Percentiles rank a stretch among this genome's conserved stretches.
Conservation (phyloP, 75 land plant species). For the Selaginella moellendorffii region DNA sequence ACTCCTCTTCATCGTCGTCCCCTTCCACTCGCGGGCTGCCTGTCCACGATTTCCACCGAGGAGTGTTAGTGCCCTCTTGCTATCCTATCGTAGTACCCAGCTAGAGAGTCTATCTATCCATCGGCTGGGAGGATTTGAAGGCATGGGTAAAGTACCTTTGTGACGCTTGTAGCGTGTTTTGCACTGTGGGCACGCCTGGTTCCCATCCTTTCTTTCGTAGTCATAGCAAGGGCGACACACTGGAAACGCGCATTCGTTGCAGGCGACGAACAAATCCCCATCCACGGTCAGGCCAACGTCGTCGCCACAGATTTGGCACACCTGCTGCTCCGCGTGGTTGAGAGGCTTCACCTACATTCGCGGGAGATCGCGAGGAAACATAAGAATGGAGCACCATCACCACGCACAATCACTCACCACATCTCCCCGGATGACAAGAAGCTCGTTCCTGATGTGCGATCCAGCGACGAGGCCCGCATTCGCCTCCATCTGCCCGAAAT, state of each 20-base stretch:
- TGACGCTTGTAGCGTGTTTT: constrained; percentile 65
- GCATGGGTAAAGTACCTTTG: constrained; percentile 26
- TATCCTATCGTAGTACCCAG: background rate
- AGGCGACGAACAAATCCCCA: constrained; percentile 19
- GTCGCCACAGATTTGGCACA: constrained; percentile 20
- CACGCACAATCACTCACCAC: constrained; percentile 12
- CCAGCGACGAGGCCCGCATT: constrained; percentile 80
- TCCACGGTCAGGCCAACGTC: constrained; percentile 11
- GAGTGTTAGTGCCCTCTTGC: too few species aligned
- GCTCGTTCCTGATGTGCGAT: constrained; percentile 79
- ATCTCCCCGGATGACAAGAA: constrained; percentile 62
- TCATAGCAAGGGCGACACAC: constrained; percentile 22
- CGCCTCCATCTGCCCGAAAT: constrained; percentile 40
- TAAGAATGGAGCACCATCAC: background rate
- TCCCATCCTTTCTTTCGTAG: constrained; percentile 20
- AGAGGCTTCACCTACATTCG: constrained; percentile 5
- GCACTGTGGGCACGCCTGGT: constrained; percentile 46
- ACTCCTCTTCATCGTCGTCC: constrained; percentile 49
- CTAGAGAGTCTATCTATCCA: background rate
- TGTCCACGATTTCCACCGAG: constrained; percentile 12
- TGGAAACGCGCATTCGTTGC: constrained; percentile 19
- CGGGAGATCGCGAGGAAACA: background rate
- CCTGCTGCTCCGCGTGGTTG: constrained; percentile 1
- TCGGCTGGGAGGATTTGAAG: background rate
- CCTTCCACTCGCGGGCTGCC: constrained; percentile 60